phyloP scores from a whole-genome alignment of 139 green algal species.

The Chlorella sorokiniana region DNA sequence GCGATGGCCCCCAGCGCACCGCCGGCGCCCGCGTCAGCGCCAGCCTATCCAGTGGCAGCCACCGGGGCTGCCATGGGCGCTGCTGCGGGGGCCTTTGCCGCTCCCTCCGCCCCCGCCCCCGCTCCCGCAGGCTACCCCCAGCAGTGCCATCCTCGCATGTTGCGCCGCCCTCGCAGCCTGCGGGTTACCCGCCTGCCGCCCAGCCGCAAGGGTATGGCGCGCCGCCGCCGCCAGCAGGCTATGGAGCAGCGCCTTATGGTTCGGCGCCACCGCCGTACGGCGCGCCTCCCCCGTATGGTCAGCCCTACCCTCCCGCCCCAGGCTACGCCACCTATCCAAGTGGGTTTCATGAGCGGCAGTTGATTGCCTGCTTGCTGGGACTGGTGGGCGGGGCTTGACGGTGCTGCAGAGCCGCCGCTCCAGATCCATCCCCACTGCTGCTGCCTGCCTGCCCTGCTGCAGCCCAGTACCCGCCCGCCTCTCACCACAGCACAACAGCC shows the following conservation, averaged over 20 bases:
- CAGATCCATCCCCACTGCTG: neutral
- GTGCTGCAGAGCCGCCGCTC: neutral
- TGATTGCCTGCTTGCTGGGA: no score
- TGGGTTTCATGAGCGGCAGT: no score
- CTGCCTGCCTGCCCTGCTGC: neutral
- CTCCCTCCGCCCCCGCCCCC: neutral
- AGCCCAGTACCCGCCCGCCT: neutral
- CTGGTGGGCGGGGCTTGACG: no score
- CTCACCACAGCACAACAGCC: neutral
- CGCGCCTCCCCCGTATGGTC: neutral
- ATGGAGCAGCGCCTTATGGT: neutral
- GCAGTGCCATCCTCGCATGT: neutral
- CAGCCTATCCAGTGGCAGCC: neutral
- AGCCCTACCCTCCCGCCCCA: neutral
- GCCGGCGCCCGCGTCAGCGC: neutral
- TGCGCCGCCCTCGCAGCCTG: neutral
- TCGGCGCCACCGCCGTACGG: neutral
- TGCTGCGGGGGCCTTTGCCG: neutral
- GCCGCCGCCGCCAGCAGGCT: neutral
- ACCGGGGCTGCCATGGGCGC: neutral
- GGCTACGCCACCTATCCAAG: neutral
- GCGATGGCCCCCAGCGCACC: neutral
- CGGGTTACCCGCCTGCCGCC: neutral
- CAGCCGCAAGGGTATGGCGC: neutral
- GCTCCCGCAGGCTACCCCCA: neutral